These are phyloP conservation scores for Penicillium sp. DNA, from an alignment of 2,329 filamentous ascomycete genomes.

Conservation along the genomic window DNA sequence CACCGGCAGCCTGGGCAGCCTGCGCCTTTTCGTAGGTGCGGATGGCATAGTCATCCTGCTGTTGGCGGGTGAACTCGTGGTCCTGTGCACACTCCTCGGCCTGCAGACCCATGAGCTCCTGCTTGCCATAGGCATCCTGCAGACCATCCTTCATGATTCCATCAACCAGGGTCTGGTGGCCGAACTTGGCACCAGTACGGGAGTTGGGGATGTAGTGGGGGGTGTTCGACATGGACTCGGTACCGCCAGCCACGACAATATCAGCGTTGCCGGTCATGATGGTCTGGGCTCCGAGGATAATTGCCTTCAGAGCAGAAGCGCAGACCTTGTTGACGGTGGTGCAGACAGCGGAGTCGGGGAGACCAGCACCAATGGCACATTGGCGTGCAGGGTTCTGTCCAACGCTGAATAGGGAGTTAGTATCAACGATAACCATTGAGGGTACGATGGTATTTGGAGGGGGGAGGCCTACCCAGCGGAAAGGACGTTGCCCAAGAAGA, in stretches of 20 bases:
- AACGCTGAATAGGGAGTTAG: slow-evolving; percentile 58
- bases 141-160: slow-evolving; percentile 93
- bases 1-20: slow-evolving; percentile 75
- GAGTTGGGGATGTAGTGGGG: slow-evolving; percentile 92
- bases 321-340: slow-evolving; percentile 99
- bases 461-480: slow-evolving; percentile 74
- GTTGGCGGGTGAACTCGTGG: slow-evolving; percentile 75
- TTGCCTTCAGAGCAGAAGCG: slow-evolving; percentile 90
- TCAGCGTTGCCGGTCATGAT: slow-evolving; percentile 96
- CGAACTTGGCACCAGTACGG: slow-evolving; percentile 89
- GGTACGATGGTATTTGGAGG: background rate
- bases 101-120: slow-evolving; percentile 94
- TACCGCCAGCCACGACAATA: slow-evolving; percentile 88
- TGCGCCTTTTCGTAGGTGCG: slow-evolving; percentile 92
- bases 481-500: slow-evolving; percentile 97
- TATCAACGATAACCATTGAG: slow-evolving; percentile 1
- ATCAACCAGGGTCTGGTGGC: slow-evolving; percentile 84
- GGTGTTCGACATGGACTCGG: slow-evolving; percentile 98
- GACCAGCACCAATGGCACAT: slow-evolving; percentile 85
- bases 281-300: slow-evolving; percentile 92
- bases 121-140: slow-evolving; percentile 85
- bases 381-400: slow-evolving; percentile 96
- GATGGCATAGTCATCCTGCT: slow-evolving; percentile 96
- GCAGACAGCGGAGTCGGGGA: slow-evolving; percentile 74
- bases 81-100: slow-evolving; percentile 90